Conservation (phyloP, 2,329 filamentous ascomycete genomes). For the Microdochium bolleyi region DNA sequence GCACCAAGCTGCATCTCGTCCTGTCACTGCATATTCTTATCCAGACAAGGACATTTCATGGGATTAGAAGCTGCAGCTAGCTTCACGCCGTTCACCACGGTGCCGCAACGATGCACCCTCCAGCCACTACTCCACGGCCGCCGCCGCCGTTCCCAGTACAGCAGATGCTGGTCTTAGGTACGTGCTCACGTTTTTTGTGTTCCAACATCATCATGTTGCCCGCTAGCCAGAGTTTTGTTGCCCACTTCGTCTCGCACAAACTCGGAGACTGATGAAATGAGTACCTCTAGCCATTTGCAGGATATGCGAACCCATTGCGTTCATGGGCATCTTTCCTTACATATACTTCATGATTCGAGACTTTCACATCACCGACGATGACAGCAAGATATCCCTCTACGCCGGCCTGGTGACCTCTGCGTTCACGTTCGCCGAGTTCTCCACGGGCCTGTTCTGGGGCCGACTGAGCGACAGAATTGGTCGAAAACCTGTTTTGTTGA, state of each 20-base stretch:
- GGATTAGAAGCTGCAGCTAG: too few species aligned
- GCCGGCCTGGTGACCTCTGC: constrained; percentile 94
- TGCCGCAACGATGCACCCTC: background rate
- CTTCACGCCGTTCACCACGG: too few species aligned
- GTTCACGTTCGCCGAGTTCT: constrained; percentile 93
- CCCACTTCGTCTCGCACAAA: background rate
- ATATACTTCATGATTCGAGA: constrained; percentile 96
- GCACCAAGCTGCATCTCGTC: too few species aligned
- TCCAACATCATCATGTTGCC: background rate
- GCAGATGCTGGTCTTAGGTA: constrained; percentile 29
- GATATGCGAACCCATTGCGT: constrained; percentile 97
- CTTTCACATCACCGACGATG: constrained; percentile 74
- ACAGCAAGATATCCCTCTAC: constrained; percentile 79
- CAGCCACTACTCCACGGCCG: constrained; percentile 1
- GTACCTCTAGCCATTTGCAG: constrained; percentile 66
- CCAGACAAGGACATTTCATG: too few species aligned
- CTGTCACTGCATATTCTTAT: too few species aligned
- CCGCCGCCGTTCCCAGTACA: constrained; percentile 25
- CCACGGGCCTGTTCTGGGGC: constrained; percentile 88
- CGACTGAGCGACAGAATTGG: constrained; percentile 85
- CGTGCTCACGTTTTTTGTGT: constrained; percentile 3
- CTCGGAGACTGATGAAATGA: background rate
- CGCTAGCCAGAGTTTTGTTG: background rate
- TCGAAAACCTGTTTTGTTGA: constrained; percentile 84
- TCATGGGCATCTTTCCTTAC: constrained; percentile 99